phyloP scores from a whole-genome alignment of 441 rosid genomes.

The Corymbia citriodora region DNA sequence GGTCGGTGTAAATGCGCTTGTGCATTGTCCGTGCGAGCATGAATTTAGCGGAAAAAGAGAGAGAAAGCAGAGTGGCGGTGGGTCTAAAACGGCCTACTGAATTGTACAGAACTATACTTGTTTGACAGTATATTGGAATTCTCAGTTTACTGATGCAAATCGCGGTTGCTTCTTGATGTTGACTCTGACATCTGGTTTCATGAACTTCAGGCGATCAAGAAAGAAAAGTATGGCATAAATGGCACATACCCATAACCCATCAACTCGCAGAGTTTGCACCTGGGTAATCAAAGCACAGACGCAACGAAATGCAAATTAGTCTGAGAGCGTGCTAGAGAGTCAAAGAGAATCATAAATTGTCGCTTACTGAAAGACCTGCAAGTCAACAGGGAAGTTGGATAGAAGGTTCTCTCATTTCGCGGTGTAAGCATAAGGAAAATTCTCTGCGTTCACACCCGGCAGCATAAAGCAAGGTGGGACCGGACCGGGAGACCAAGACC shows the following conservation, averaged over 20 bases:
- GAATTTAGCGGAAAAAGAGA: neutral
- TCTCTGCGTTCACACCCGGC: neutral
- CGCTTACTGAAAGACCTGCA: neutral
- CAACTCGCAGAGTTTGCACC: neutral
- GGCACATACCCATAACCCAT: neutral
- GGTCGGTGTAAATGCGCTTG: neutral
- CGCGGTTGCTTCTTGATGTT: neutral
- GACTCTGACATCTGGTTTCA: neutral
- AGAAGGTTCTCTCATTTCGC: neutral
- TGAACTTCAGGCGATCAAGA: neutral
- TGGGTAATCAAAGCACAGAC: neutral
- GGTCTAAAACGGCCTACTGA: neutral
- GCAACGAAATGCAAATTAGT: neutral
- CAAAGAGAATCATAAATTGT: neutral
- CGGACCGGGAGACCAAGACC: neutral
- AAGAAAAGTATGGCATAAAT: neutral
- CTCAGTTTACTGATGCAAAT: neutral
- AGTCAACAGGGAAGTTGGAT: neutral
- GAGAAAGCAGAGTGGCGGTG: neutral
- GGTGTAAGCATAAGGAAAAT: neutral
- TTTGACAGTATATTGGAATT: neutral
- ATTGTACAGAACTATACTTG: neutral
- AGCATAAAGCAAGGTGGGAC: neutral
- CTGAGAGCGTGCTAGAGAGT: neutral
- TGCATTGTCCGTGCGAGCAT: neutral